Conservation (phyloP, 495 filamentous ascomycete genomes). For the Podospora pseudoanserina region DNA sequence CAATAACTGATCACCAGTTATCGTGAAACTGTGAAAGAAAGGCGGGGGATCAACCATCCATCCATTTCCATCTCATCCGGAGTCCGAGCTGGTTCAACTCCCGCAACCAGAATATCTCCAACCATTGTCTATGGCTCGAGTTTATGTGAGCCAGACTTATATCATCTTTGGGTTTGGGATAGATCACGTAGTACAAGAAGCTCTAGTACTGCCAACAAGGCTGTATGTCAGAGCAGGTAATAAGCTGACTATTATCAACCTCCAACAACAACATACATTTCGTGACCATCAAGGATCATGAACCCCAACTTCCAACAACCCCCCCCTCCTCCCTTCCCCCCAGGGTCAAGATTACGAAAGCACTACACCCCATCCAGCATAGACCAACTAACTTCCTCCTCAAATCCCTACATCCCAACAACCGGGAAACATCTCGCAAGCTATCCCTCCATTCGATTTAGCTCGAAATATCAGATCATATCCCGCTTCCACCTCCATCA, state of each 20-base stretch:
- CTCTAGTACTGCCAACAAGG: not conserved
- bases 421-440: not conserved
- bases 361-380: not conserved
- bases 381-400: not conserved
- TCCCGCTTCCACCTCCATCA: not conserved
- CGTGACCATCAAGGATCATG: not conserved
- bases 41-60: not conserved
- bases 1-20: not conserved
- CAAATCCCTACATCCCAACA: not conserved
- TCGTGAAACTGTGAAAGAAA: not conserved
- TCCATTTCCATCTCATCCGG: not conserved
- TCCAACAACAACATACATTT: not conserved
- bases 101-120: not conserved
- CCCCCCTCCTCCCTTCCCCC: no score
- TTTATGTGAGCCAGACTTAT: not conserved
- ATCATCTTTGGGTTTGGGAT: not conserved
- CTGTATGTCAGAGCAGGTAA: not conserved
- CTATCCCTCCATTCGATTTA: not conserved
- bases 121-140: not conserved
- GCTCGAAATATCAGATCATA: not conserved
- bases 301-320: not conserved
- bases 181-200: not conserved
- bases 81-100: not conserved
- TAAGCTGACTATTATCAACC: not conserved
- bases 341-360: not conserved